Evolutionary conservation across 495 filamentous ascomycete genomes (phyloP).

Genomic region (Glonium stellatum): DNA sequence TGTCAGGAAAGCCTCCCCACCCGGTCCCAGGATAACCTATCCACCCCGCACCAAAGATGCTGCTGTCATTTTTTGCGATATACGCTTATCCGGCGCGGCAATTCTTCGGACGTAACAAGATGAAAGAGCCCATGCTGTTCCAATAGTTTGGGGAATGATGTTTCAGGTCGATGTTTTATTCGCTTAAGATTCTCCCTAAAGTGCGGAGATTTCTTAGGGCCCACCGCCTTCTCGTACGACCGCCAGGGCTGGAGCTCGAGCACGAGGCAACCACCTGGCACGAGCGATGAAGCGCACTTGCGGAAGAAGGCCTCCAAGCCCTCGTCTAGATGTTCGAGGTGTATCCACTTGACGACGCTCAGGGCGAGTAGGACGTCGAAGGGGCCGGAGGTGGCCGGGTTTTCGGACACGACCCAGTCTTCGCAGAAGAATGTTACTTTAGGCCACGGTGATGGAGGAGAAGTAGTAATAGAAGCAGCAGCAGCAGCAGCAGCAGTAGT

Average conservation of each 20-base stretch:
- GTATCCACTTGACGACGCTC: slow-evolving; percentile 41
- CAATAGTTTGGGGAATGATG: slow-evolving; percentile 23
- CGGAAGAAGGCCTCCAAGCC: slow-evolving; percentile 33
- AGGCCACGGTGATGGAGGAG: slow-evolving; percentile 16
- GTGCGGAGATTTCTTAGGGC: slow-evolving; percentile 16
- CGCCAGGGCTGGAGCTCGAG: slow-evolving; percentile 38
- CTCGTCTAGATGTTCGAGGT: slow-evolving; percentile 32
- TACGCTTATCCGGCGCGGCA: slow-evolving; percentile 24
- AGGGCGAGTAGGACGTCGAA: slow-evolving; percentile 38
- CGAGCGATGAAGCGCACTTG: slow-evolving; percentile 28
- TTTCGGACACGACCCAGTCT: slow-evolving; percentile 29
- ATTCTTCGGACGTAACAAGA: slow-evolving; percentile 12
- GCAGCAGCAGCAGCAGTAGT: too few relatives aligned
- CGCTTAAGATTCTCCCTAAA: slow-evolving; percentile 15
- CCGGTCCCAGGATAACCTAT: background rate
- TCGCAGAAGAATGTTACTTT: slow-evolving; percentile 31
- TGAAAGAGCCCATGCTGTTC: slow-evolving; percentile 17
- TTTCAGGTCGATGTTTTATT: slow-evolving; percentile 22
- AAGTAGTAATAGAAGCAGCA: background rate
- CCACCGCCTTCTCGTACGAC: slow-evolving; percentile 35
- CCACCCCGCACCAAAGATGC: background rate
- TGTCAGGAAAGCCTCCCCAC: background rate
- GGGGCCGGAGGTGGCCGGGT: slow-evolving; percentile 19
- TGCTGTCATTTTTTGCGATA: slow-evolving; percentile 14
- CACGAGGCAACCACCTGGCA: slow-evolving; percentile 33